Evolutionary conservation across 805 yeast species (phyloP).

Genomic region (Starmera amethionina): DNA sequence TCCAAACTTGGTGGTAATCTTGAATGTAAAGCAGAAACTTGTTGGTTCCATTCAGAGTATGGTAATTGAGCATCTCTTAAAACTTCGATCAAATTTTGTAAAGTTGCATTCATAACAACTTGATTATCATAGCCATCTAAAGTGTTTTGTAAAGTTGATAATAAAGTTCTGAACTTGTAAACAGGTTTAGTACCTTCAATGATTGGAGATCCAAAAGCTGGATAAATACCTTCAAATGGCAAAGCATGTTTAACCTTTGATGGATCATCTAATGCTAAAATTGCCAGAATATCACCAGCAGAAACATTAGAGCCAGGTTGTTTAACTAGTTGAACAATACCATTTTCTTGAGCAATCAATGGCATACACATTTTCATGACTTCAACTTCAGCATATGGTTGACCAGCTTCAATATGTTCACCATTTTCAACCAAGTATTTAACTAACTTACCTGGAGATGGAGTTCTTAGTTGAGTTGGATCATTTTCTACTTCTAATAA

Average conservation of each 20-base stretch:
- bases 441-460: conserved; percentile 97
- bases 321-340: conserved; percentile 83
- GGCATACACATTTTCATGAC: conserved; percentile 99
- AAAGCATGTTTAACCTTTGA: conserved; percentile 94
- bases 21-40: conserved; percentile 84
- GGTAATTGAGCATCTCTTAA: conserved; percentile 79
- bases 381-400: conserved; percentile 96
- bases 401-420: conserved; percentile 85
- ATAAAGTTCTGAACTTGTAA: conserved; percentile 54
- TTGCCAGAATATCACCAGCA: conserved; percentile 96
- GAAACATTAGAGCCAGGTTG: conserved; percentile 97
- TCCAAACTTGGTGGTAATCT: conserved; percentile 79
- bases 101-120: conserved; percentile 80
- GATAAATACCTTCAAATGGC: conserved; percentile 91
- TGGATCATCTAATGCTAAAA: conserved; percentile 91
- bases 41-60: conserved; percentile 82
- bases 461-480: conserved; percentile 97
- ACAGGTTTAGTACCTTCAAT: conserved; percentile 78
- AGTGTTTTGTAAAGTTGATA: conserved; percentile 63
- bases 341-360: conserved; percentile 84
- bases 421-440: conserved; percentile 91
- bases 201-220: conserved; percentile 76
- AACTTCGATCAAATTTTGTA: conserved; percentile 60
- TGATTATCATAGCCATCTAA: conserved; percentile 92
- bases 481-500: conserved; percentile 91